Base-by-base conservation (phyloP, 192 early-diverging fungal genomes). In the Dissophora globulifera region DNA sequence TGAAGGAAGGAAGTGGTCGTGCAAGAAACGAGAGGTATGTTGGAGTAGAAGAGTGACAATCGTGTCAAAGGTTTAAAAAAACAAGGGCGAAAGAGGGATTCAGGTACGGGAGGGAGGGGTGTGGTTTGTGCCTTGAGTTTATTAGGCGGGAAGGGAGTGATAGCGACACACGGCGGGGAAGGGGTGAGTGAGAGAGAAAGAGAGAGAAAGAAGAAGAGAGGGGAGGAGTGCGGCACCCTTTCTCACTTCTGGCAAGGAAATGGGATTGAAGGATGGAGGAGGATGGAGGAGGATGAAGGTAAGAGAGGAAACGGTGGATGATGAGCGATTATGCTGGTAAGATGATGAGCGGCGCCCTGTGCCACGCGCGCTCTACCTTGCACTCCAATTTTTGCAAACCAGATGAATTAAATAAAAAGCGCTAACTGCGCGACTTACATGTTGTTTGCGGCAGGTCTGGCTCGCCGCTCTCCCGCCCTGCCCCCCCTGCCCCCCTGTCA, bases 31-130 rank as follows among this genome's bases (percentile, higher is more conserved):
- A 51, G 17, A 22, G 59, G 22, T 23, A 50, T 33, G 46, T 9
- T 20, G 35, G 42, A 19, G 9, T 13, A 46, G 60, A 62, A 20
- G 61, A 63, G 29, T 63, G 61, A 63, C 50, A 23, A 63, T 10
- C 27, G 49, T 50, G 50, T 51, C 2, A 17, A 5, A 40, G 54
- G 23, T 11, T 19, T 25, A 40, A 25, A 23, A n/a, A 25, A n/a
- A 23, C n/a, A 40, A 42, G 15, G 13, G n/a, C 22, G 38, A 33
- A 23, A 45, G 32, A 62, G 43, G 26, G 29, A 22, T 20, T 2
- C 9, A 30, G 42, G 33, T 22, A 22, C 38, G 53, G n/a, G 33
- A 11, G 4, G 15, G 42, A 27, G 20, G 25, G 52, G 43, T 51
- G 32, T 13, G 25, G n/a, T n/a, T n/a, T n/a, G n/a, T n/a, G n/a